These are phyloP conservation scores for Zopfochytrium polystomum DNA, from an alignment of 371 early-diverging fungal species.

Conservation along the genomic window DNA sequence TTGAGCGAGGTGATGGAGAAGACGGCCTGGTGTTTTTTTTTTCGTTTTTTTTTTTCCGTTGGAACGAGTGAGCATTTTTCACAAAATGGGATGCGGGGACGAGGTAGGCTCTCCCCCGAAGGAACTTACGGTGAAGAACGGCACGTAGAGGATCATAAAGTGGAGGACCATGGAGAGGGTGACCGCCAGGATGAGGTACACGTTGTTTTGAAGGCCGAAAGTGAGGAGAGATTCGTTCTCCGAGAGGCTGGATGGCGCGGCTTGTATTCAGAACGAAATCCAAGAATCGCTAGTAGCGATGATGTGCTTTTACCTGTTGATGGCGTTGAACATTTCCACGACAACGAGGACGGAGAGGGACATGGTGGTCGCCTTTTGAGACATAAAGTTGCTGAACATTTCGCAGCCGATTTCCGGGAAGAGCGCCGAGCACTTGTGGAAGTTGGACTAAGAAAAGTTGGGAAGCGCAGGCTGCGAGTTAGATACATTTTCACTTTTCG, in stretches of 20 bases:
- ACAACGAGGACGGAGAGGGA: slow-evolving; percentile 97
- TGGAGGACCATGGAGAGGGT: slow-evolving; percentile 86
- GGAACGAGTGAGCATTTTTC: not conserved
- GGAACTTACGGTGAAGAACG: slow-evolving; percentile 71
- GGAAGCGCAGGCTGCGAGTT: too few relatives aligned
- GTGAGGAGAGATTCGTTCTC: slow-evolving; percentile 91
- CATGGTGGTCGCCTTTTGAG: slow-evolving; percentile 91
- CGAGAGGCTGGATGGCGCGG: slow-evolving; percentile 48
- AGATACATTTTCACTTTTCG: too few relatives aligned
- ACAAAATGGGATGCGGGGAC: not conserved
- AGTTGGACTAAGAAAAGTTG: slow-evolving; percentile 62
- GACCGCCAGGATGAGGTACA: slow-evolving; percentile 82
- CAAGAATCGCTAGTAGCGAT: slow-evolving; percentile 10
- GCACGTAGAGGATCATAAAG: slow-evolving; percentile 90
- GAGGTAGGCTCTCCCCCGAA: not conserved
- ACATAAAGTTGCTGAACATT: slow-evolving; percentile 75
- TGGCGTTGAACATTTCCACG: slow-evolving; percentile 97
- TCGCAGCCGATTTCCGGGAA: too few relatives aligned
- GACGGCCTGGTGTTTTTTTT: too few relatives aligned
- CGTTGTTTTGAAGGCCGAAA: slow-evolving; percentile 85
- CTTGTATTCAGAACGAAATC: slow-evolving; percentile 7
- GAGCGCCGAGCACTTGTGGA: slow-evolving; percentile 94
- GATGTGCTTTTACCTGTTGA: slow-evolving; percentile 65
- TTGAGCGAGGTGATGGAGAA: slow-evolving; percentile 87
- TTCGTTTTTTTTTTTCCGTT: slow-evolving; percentile 34